A percentile compares a stretch with the other conserved stretches of the same genome.
Evolutionary conservation across 2,329 filamentous ascomycete genomes (phyloP).

Genomic region (Sporothrix mexicana): DNA sequence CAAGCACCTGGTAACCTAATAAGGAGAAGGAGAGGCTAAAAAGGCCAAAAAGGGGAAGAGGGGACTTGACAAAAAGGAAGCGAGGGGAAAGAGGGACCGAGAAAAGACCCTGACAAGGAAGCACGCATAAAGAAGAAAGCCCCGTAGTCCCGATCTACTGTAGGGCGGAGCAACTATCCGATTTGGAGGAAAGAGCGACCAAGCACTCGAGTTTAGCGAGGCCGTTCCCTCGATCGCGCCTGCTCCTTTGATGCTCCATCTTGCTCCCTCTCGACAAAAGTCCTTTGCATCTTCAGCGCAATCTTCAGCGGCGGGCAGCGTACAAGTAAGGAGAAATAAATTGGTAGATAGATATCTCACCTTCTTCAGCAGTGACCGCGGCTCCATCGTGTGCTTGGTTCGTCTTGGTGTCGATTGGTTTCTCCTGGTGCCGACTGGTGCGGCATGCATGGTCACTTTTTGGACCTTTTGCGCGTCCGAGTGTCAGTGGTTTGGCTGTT

Average conservation of each 20-base stretch:
- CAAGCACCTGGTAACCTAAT: slow-evolving; percentile 26
- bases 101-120: background rate
- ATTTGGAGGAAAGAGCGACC: background rate
- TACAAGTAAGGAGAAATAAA: background rate
- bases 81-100: background rate
- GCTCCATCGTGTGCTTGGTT: slow-evolving; percentile 18
- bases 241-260: background rate
- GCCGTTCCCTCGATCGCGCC: slow-evolving; percentile 2
- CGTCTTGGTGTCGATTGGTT: background rate
- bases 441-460: slow-evolving; percentile 2
- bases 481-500: background rate
- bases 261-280: background rate
- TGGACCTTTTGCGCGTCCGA: slow-evolving; percentile 2
- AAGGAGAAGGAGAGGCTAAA: background rate
- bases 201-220: background rate
- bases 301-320: background rate
- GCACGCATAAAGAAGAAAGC: background rate
- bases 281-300: background rate
- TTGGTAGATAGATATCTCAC: background rate
- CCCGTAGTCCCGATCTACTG: background rate
- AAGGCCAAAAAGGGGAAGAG: background rate
- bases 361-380: background rate
- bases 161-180: background rate
- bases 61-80: background rate
- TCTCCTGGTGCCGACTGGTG: background rate